Base-by-base conservation (phyloP, 2,329 filamentous ascomycete genomes). In the Ciborinia camelliae region DNA sequence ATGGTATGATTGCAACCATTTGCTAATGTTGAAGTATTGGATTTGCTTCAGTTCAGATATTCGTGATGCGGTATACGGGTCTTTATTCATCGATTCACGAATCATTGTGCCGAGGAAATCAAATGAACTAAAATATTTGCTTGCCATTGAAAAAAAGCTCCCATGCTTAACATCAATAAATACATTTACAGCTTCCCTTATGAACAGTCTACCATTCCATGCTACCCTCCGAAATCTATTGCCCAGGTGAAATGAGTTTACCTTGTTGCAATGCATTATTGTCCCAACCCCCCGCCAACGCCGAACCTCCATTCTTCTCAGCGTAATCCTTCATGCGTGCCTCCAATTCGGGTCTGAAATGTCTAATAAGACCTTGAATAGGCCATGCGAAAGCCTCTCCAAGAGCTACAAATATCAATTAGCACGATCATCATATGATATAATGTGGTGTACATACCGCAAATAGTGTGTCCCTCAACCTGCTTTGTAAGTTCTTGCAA, bases 331-430 rank as follows among this genome's bases (percentile, higher is more conserved):
- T 84, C 84, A 99, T 96, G 73, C 94, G 87, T 61, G 89, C 90
- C 84, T 98, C 93, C 60, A 99, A 83, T 81, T 99, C 93, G 52
- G 94, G 95, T 73, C 95, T 87, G 85, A 99, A 99, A 81, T 99
- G 95, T 75, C 95, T 90, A 79, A 99, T 99, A 67, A 99, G 86
- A 78, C 95, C 95, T 81, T 99, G 95, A 71, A 99, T 90, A 69
- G 95, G 95, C 95, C 95, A 99, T 69, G 95, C 93, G 73, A 99
- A 99, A 68, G 95, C 95, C 82, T 99, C 95, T 66, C 95, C 95
- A 69, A 99, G 82, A 79, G 94, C 88, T 90, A 68, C 9, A 52
- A 50, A 67, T 67, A 58, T 70, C 71, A 50, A 69, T 68, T 51
- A 57, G 14, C 41, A 35, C 47, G 20, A 0, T 43, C 50, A 14